Conservation (phyloP, 768 basidiomycete genomes). For the Panus rudis region DNA sequence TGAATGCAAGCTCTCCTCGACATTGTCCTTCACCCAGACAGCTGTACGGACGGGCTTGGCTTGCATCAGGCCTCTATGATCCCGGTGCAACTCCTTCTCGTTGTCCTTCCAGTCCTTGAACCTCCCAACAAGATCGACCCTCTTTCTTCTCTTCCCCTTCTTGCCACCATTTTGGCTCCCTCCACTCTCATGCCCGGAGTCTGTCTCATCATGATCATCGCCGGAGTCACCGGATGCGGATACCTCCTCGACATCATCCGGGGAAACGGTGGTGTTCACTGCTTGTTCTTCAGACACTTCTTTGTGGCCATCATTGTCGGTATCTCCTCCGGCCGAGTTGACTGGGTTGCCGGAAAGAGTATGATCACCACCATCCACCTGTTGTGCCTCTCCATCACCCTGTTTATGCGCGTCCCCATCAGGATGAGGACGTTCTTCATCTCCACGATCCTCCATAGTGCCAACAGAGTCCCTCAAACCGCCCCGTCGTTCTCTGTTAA, state of each 20-base stretch:
- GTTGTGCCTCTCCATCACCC: background rate
- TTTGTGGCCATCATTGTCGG: no score
- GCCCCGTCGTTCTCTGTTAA: slow-evolving; percentile 14
- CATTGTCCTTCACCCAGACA: slow-evolving; percentile 46
- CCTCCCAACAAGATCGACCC: slow-evolving; percentile 21
- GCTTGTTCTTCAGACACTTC: background rate
- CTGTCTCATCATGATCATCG: slow-evolving; percentile 3
- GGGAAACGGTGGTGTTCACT: slow-evolving; percentile 10
- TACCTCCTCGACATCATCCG: slow-evolving; percentile 7
- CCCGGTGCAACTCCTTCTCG: slow-evolving; percentile 38
- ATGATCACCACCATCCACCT: background rate
- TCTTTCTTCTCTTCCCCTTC: slow-evolving; percentile 15
- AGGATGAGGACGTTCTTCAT: no score
- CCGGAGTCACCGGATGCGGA: background rate
- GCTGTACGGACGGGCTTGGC: slow-evolving; percentile 49
- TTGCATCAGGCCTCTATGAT: slow-evolving; percentile 61
- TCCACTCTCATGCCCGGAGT: slow-evolving; percentile 11
- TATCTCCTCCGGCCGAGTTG: background rate
- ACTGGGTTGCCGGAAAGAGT: background rate
- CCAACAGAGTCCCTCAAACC: slow-evolving; percentile 18
- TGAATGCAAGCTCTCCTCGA: slow-evolving; percentile 36
- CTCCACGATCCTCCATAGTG: slow-evolving; percentile 12
- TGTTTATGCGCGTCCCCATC: slow-evolving; percentile 2
- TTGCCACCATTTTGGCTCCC: slow-evolving; percentile 20
- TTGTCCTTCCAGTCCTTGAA: slow-evolving; percentile 37